Base-by-base conservation (phyloP, 2,329 filamentous ascomycete genomes). In the Hypoxylon sp. region DNA sequence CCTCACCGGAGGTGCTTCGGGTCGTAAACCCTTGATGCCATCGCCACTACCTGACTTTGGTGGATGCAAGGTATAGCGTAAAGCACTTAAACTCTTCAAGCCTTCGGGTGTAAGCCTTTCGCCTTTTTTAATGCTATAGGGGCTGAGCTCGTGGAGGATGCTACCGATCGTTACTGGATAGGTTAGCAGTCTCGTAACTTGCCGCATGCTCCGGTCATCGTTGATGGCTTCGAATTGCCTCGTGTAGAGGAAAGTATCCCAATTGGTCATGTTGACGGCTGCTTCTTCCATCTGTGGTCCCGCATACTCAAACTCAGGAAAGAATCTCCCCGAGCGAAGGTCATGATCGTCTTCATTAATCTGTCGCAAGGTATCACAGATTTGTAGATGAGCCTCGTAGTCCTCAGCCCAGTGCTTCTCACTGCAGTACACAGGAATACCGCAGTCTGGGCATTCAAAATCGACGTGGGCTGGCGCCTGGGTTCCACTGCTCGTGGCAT, bases 261-360 rank as follows among this genome's bases (percentile, higher is more conserved):
- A 99, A 71, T 95, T 99, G 31, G 89, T 96, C 89, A 99, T 92
- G 73, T 99, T 99, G 61, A 97, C 84, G 60, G 94, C 80, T 23
- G 91, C 90, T 70, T 97, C 93, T 60, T 97, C 92, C 69, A 97
- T 86, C 74, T 97, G 92, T 45, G 87, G 80, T 9, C 88, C 90
- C 0, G 94, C 91, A 67, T 96, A 96, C 55, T 92, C 86, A 67
- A 96, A 97, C 71, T 99, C 95, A 9, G 89, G 87, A 72, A 99
- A 99, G 71, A 91, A 88, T 19, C 94, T 83, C 3, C 94, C 94
- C 12, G 91, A 96, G 40, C 89, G 81, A 61, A 99, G 74, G 70
- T 99, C 94, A 68, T 99, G 95, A 63, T 99, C 94, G 67, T 99
- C 94, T 74, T 99, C 94, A 63, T 99, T 99, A 73, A 96, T 93